These are phyloP conservation scores for Moniliophthora roreri DNA, from an alignment of 1,284 basidiomycete species.

Conservation along the genomic window DNA sequence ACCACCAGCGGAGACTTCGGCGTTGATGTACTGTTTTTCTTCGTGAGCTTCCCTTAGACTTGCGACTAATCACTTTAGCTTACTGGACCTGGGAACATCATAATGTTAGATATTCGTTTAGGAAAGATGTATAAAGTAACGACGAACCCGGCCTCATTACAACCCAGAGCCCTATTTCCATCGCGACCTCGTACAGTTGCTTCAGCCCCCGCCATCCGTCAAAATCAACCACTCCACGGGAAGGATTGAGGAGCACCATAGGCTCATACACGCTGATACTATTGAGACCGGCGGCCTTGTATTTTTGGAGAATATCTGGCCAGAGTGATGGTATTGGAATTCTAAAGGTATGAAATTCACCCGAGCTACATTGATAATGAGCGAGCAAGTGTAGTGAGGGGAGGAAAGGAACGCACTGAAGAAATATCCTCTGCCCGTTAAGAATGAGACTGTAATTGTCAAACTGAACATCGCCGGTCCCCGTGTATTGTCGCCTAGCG, in stretches of 20 bases:
- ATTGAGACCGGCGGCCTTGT: slow-evolving; percentile 82
- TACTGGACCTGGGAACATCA: background rate
- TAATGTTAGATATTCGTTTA: too few species aligned
- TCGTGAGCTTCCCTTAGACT: too few species aligned
- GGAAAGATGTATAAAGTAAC: background rate
- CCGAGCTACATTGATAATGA: slow-evolving; percentile 35
- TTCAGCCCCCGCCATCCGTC: slow-evolving; percentile 68
- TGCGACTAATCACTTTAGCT: too few species aligned
- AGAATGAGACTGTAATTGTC: slow-evolving; percentile 58
- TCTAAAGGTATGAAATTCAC: slow-evolving; percentile 84
- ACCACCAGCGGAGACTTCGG: slow-evolving; percentile 80
- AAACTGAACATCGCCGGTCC: slow-evolving; percentile 50
- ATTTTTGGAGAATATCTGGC: slow-evolving; percentile 81
- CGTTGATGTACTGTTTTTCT: slow-evolving; percentile 78
- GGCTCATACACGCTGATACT: slow-evolving; percentile 72
- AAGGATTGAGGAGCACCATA: slow-evolving; percentile 76
- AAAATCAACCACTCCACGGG: slow-evolving; percentile 74
- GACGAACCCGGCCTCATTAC: slow-evolving; percentile 59
- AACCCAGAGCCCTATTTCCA: slow-evolving; percentile 62
- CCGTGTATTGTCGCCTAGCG: too few species aligned
- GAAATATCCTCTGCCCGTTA: slow-evolving; percentile 51
- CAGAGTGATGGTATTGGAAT: slow-evolving; percentile 78
- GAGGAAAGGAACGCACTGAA: slow-evolving; percentile 35
- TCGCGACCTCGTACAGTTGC: slow-evolving; percentile 64
- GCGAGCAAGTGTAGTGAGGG: background rate